Evolutionary conservation across 1,139 yeast genomes (phyloP), one percentile per base, ranked within the genome.

Genomic region (Saccharomyces hybrid): DNA sequence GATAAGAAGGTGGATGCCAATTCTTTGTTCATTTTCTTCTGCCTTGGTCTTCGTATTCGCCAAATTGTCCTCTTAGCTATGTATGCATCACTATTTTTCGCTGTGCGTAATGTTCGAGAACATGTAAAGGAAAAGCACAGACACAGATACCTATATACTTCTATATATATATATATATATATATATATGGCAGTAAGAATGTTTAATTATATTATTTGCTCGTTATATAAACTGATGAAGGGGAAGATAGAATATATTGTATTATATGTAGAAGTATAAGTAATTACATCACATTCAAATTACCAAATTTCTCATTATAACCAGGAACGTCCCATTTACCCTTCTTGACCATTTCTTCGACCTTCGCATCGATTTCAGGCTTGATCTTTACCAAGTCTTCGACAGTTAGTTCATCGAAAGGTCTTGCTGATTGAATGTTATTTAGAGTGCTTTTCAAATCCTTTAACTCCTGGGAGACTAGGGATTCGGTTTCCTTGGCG

Each of bases 291-390:
- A 88, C 89, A 70, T 93, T 88, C 78, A 90, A 83, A 75, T 88
- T 89, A 74, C 97, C 97, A 75, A 90, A 91, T 83, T 89, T 91
- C 76, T 91, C 98, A 78, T 87, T 86, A 84, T 93, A 93, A 68
- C 97, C 97, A 68, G 99, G 98, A 66, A 91, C 96, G 71, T 88
- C 90, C 96, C 97, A 91, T 79, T 88, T 88, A 76, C 97, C 97
- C 81, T 90, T 86, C 83, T 86, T 84, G 69, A 93, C 91, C 95
- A 93, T 86, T 77, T 89, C 89, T 70, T 80, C 82, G 66, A 91
- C 97, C 86, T 93, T 93, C 68, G 88, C 93, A 71, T 91, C 97
- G 74, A 93, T 87, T 75, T 93, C 98, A 67, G 99, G 97, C 78
- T 93, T 88, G 61, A 97, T 98, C 79, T 84, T 83, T 70, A 87